Evolutionary conservation across 768 basidiomycete genomes (phyloP), one percentile per base, ranked within the genome.

Genomic region (Fomitopsis pulvina): DNA sequence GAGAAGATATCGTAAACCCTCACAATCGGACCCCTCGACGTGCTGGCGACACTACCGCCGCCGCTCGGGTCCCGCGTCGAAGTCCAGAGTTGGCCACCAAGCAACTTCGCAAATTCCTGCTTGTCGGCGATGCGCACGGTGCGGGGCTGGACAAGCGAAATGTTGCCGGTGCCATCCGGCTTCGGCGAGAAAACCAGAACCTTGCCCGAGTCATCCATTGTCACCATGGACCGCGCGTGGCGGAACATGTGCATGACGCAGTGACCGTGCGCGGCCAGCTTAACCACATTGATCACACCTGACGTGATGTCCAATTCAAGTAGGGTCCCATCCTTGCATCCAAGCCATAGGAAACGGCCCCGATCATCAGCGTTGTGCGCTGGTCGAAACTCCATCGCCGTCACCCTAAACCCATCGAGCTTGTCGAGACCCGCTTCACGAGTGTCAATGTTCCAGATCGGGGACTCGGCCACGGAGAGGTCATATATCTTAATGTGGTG

Each of bases 251-350:
- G 72, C 1, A 77, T 76, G 48, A 97, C 74, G 0, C 84, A 66
- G 48, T 81, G 74, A 0, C 79, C 59, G 60, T 96, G 94, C 0
- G 78, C 79, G 11, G 73, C 71, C 29, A 74, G 71, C 53, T 83
- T 87, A 27, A 74, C 69, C 12, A 78, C 80, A 1, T 72, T 72
- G 18, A 92, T 65, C 4, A 58, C 56, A 0, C 83, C 85, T 2
- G 74, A 80, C 47, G 75, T 66, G 32, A 87, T 70, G 60, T 97
- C 91, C 48, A 95, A 56, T 71, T 96, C 93, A 56, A 85, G 74
- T 22, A 99, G 52, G 63, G 87, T 82, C 0, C 95, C 95, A 22
- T 95, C 92, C 68, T 88, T 92, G 25, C 91, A 91, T 3, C 94
- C 95, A 10, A 85, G 68, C 94, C 94, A 97, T 2, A 92, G 58